Evolutionary conservation across 2,329 filamentous ascomycete genomes (phyloP).

Genomic region (Mollisia scopiformis): DNA sequence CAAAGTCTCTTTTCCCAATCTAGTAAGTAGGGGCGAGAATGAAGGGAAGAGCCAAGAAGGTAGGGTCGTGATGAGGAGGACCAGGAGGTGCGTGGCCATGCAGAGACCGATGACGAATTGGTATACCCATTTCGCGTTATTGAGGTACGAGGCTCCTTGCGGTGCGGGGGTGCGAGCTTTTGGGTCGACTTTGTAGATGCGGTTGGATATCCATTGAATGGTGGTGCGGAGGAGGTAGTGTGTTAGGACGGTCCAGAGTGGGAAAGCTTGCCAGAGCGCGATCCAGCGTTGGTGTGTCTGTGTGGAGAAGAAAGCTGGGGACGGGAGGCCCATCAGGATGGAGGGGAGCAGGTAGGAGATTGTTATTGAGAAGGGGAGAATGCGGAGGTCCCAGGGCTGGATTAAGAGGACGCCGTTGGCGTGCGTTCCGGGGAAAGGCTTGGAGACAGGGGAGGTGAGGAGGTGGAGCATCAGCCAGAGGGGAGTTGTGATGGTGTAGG

Average conservation of each 20-base stretch:
- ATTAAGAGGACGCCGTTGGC: constrained; percentile 33
- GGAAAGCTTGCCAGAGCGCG: constrained; percentile 54
- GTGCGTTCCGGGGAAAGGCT: constrained; percentile 37
- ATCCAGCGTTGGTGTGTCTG: constrained; percentile 50
- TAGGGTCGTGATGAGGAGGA: constrained; percentile 43
- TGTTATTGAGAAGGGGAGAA: constrained; percentile 44
- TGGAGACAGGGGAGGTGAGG: constrained; percentile 42
- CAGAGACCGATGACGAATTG: constrained; percentile 43
- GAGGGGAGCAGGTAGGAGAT: constrained; percentile 49
- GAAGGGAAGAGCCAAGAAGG: constrained; percentile 39
- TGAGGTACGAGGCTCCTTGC: constrained; percentile 26
- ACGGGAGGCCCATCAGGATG: constrained; percentile 45
- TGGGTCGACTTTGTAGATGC: constrained; percentile 16
- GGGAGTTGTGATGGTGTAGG: constrained; percentile 47
- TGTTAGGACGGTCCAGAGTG: constrained; percentile 47
- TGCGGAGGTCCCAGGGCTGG: constrained; percentile 29
- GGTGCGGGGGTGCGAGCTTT: constrained; percentile 31
- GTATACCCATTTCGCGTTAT: constrained; percentile 27
- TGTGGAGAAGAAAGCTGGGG: constrained; percentile 41
- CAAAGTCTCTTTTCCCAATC: constrained; percentile 39
- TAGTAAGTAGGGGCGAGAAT: constrained; percentile 38
- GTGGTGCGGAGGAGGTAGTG: constrained; percentile 34
- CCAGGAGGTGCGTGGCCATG: constrained; percentile 42
- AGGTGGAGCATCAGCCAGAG: constrained; percentile 47
- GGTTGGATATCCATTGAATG: constrained; percentile 19